Conservation (phyloP, 2,329 filamentous ascomycete species). For the Mycosphaerella sp. region DNA sequence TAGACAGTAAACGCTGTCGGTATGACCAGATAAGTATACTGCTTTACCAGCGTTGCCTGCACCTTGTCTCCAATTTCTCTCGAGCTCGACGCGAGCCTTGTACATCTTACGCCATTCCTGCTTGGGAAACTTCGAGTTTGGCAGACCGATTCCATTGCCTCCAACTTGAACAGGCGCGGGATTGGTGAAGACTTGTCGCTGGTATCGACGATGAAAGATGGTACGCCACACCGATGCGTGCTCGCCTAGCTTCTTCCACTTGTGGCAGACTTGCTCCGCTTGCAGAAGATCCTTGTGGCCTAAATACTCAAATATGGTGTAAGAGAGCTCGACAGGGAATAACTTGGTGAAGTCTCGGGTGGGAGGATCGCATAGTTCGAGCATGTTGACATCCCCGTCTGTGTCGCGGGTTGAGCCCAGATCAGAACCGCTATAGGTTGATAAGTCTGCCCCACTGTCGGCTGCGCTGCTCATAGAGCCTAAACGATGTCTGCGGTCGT, state of each 20-base stretch:
- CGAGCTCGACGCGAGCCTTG: slow-evolving; percentile 66
- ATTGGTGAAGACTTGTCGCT: slow-evolving; percentile 41
- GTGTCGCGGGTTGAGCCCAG: slow-evolving; percentile 23
- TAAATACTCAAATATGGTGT: slow-evolving; percentile 54
- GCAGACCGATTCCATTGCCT: slow-evolving; percentile 47
- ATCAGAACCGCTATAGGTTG: slow-evolving; percentile 24
- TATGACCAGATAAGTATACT: slow-evolving; percentile 87
- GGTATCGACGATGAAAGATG: slow-evolving; percentile 54
- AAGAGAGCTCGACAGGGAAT: slow-evolving; percentile 55
- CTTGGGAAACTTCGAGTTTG: slow-evolving; percentile 43
- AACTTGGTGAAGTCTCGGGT: slow-evolving; percentile 35
- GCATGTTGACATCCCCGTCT: slow-evolving; percentile 32
- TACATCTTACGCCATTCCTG: slow-evolving; percentile 87
- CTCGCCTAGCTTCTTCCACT: slow-evolving; percentile 51
- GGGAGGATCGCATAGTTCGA: slow-evolving; percentile 6
- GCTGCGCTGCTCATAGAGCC: slow-evolving; percentile 33
- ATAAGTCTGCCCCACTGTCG: slow-evolving; percentile 35
- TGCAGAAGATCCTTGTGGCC: slow-evolving; percentile 52
- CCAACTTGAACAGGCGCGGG: slow-evolving; percentile 45
- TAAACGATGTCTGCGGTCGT: slow-evolving; percentile 24
- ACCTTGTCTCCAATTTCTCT: slow-evolving; percentile 65
- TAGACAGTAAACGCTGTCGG: slow-evolving; percentile 93
- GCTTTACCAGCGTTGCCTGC: slow-evolving; percentile 64
- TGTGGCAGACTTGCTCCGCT: slow-evolving; percentile 51
- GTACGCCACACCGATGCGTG: slow-evolving; percentile 57